These are phyloP conservation scores for Stephania japonica DNA, from an alignment of 164 flowering plant genomes.

Conservation along the genomic window DNA sequence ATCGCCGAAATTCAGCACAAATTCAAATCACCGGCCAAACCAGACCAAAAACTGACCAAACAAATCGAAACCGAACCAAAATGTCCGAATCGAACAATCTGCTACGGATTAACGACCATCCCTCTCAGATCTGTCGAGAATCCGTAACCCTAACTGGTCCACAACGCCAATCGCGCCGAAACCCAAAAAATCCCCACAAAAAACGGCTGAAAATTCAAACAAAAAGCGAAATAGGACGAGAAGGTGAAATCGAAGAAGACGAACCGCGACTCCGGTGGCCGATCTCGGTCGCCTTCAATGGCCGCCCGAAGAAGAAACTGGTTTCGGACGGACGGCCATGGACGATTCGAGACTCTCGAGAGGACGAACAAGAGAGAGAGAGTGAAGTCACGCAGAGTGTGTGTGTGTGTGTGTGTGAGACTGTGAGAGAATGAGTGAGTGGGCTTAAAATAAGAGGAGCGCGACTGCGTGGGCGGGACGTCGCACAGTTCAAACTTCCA, in stretches of 20 bases:
- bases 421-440: not conserved
- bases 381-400: not conserved
- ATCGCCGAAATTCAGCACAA: not conserved
- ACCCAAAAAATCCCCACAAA: constrained; percentile 3
- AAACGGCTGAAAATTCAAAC: not conserved
- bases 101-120: not conserved
- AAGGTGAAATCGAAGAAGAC: not conserved
- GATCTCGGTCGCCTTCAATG: constrained; percentile 23
- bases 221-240: not conserved
- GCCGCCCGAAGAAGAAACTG: constrained; percentile 19
- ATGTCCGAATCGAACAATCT: not conserved
- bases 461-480: constrained; percentile 22
- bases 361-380: not conserved
- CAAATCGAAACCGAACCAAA: not conserved
- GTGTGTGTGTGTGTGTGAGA: constrained; percentile 1
- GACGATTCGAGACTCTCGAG: not conserved
- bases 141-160: constrained; percentile 3
- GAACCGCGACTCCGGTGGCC: constrained; percentile 18
- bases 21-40: not conserved
- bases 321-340: constrained; percentile 6
- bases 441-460: constrained; percentile 16
- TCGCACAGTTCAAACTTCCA: constrained; percentile 24
- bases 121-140: not conserved
- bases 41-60: not conserved
- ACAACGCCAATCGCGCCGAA: not conserved